phyloP scores from a whole-genome alignment of 2,329 filamentous ascomycete genomes.

The Colletotrichum orbiculare region DNA sequence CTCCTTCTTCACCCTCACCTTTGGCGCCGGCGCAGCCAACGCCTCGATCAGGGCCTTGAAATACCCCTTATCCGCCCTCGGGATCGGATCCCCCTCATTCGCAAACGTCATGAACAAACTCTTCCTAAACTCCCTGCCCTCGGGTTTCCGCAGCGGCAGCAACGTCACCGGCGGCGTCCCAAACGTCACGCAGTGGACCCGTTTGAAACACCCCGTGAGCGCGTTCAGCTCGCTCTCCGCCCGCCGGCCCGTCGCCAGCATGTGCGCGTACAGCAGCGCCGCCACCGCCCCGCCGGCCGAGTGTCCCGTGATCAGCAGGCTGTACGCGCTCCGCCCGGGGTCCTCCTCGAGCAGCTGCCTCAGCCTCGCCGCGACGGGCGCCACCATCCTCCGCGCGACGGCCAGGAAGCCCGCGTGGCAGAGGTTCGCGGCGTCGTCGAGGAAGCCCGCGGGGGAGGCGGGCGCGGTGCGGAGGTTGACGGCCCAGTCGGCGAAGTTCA shows the following conservation, averaged over 20 bases:
- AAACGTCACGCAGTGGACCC: conserved; percentile 87
- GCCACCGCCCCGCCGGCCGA: conserved; percentile 88
- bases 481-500: conserved; percentile 86
- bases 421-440: conserved; percentile 81
- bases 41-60: conserved; percentile 78
- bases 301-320: conserved; percentile 86
- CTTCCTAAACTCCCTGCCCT: conserved; percentile 62
- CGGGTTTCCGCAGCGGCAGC: conserved; percentile 72
- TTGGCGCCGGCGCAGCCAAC: conserved; percentile 70
- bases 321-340: conserved; percentile 72
- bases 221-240: conserved; percentile 75
- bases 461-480: conserved; percentile 82
- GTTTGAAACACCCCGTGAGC: conserved; percentile 77
- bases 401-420: conserved; percentile 85
- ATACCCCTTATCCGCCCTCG: conserved; percentile 80
- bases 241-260: conserved; percentile 67
- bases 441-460: conserved; percentile 72
- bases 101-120: conserved; percentile 83
- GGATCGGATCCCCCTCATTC: conserved; percentile 88
- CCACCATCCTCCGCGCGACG: conserved; percentile 80
- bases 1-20: conserved; percentile 10
- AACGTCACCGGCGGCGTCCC: conserved; percentile 84
- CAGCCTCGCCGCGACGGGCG: conserved; percentile 76
- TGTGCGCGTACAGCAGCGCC: conserved; percentile 82
- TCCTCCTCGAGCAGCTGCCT: conserved; percentile 78